Conservation (phyloP, 2,329 filamentous ascomycete species). For the Fusarium mundagurra region DNA sequence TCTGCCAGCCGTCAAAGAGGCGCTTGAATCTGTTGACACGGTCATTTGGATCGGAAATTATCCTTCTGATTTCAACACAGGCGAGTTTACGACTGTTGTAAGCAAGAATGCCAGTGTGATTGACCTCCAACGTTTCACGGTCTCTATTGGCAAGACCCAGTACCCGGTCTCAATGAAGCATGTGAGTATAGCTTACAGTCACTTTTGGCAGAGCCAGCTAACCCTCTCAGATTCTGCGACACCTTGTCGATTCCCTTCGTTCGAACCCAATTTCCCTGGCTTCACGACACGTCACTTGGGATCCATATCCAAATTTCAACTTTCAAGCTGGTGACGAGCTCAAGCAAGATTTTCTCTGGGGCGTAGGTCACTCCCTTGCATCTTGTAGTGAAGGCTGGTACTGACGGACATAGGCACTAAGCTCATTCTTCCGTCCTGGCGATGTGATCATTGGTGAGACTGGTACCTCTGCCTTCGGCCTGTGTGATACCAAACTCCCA, state of each 20-base stretch:
- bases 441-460: neutral
- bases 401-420: neutral
- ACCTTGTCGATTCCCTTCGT: neutral
- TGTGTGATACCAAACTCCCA: neutral
- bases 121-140: neutral
- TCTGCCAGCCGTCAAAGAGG: neutral
- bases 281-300: neutral
- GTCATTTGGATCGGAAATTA: neutral
- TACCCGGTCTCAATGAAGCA: neutral
- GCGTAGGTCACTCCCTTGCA: neutral
- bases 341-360: neutral
- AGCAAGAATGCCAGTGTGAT: neutral
- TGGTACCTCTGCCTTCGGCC: neutral
- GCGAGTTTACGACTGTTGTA: neutral
- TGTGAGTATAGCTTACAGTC: neutral
- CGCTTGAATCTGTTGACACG: neutral
- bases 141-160: neutral
- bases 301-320: neutral
- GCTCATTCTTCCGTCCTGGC: neutral
- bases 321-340: neutral
- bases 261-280: neutral
- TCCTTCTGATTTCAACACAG: neutral
- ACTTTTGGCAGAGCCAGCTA: rapidly evolving
- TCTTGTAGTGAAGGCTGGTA: neutral
- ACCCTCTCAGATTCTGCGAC: neutral